phyloP scores from a whole-genome alignment of 306 rosid genomes.

The Sindora glabra region DNA sequence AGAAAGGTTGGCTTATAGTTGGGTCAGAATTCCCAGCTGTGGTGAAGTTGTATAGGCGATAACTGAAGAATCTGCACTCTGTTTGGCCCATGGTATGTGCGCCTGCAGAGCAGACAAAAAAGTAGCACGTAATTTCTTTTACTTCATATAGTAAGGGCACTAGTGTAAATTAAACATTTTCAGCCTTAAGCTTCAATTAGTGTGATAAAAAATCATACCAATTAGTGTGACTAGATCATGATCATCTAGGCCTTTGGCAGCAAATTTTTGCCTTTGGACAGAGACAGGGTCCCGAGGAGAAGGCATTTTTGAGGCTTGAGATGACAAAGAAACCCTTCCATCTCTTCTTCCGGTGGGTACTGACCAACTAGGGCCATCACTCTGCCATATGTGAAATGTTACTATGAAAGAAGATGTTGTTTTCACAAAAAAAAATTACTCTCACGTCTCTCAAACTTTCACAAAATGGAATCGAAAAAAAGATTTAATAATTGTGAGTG shows the following conservation, averaged over 20 bases:
- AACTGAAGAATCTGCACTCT: constrained; percentile 46
- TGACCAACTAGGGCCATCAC: constrained; percentile 66
- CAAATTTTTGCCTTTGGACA: constrained; percentile 49
- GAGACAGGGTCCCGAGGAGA: constrained; percentile 72
- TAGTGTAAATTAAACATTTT: too few relatives aligned
- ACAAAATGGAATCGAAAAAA: too few relatives aligned
- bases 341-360: constrained; percentile 67
- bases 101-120: constrained; percentile 29
- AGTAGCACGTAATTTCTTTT: neutral
- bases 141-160: neutral
- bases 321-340: constrained; percentile 43
- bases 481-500: too few relatives aligned
- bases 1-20: constrained; percentile 37
- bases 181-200: too few relatives aligned
- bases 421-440: too few relatives aligned
- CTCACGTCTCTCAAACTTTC: too few relatives aligned
- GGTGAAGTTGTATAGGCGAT: constrained; percentile 60
- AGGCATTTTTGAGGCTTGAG: constrained; percentile 52
- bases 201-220: constrained; percentile 51
- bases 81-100: constrained; percentile 74
- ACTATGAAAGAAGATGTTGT: too few relatives aligned
- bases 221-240: constrained; percentile 66
- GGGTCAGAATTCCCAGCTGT: constrained; percentile 58
- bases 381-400: constrained; percentile 6
- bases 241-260: constrained; percentile 59